A percentile compares a stretch with the other conserved stretches of the same genome.
Evolutionary conservation across 495 filamentous ascomycete genomes (phyloP).

Genomic region (Choiromyces venosus): DNA sequence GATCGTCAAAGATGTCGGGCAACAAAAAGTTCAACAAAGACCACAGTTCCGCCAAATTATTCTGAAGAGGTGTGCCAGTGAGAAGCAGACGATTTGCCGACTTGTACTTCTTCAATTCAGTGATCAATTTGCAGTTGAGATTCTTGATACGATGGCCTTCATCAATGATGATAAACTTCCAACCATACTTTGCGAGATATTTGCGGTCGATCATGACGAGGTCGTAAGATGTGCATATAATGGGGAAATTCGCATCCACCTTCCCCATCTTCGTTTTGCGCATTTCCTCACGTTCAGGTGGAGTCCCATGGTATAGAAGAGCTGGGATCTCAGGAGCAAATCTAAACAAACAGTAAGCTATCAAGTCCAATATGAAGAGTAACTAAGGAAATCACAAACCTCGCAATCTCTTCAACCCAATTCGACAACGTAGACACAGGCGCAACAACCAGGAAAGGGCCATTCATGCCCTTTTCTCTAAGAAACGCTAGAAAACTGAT

Average conservation of each 20-base stretch:
- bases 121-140: slow-evolving; percentile 84
- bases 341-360: slow-evolving; percentile 38
- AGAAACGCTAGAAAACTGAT: slow-evolving; percentile 87
- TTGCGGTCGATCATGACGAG: slow-evolving; percentile 88
- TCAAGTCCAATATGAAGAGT: background rate
- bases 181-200: slow-evolving; percentile 70
- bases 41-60: slow-evolving; percentile 93
- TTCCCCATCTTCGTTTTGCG: slow-evolving; percentile 58
- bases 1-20: slow-evolving; percentile 83
- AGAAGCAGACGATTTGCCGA: slow-evolving; percentile 88
- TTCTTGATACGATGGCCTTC: slow-evolving; percentile 98
- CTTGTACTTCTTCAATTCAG: slow-evolving; percentile 75
- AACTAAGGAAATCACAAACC: slow-evolving; percentile 14
- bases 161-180: slow-evolving; percentile 97
- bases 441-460: slow-evolving; percentile 83
- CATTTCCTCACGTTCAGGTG: slow-evolving; percentile 65
- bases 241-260: slow-evolving; percentile 66
- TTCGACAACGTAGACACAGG: slow-evolving; percentile 89
- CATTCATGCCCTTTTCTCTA: slow-evolving; percentile 76
- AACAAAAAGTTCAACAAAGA: slow-evolving; percentile 90
- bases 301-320: slow-evolving; percentile 81
- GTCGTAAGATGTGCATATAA: slow-evolving; percentile 91
- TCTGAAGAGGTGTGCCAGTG: slow-evolving; percentile 91
- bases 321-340: slow-evolving; percentile 86
- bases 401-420: slow-evolving; percentile 91